Base-by-base conservation (phyloP, 306 rosid species). In the Rubus idaeus region DNA sequence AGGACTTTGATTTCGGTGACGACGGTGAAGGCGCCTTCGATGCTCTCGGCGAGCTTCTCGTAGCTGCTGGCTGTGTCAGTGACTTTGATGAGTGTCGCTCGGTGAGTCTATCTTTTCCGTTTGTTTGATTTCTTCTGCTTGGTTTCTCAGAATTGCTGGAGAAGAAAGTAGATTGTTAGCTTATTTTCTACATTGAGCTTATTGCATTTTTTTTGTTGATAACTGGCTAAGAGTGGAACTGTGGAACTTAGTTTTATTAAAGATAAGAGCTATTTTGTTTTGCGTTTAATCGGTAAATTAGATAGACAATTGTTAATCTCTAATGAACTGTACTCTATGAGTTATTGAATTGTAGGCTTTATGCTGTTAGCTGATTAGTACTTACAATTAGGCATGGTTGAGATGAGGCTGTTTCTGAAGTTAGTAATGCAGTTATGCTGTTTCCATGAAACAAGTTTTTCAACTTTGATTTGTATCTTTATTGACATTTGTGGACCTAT, bases 1-100 rank as follows among this genome's bases (percentile, higher is more conserved):
- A 95, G 13, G 99, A 95, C 79, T 95, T 95, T 81, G 98, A 95
- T 51, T 92, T 95, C 46, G 99, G 99, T 7, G 84, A 79, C 77
- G 94, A 95, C 56, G 99, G 98, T 10, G 91, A 95, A 77, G 98
- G 97, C 55, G 90, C 91, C 56, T 90, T 89, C 75, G 98, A 95
- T 10, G 95, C 97, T 70, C 78, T 95, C 45, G 96, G 97, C 1
- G 97, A 95, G 77, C 92, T 95, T 12, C 92, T 95, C 18, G 97
- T 95, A 56, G 93, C 85, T n/a, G 97, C 99, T 10, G 94, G 79
- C 37, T 92, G 97, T 75, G 97, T 95, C 71, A 62, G 66, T 35
- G 98, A 95, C 82, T 80, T 82, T 73, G 69, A 89, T 39, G 91
- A 95, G 76, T 92, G 98, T 68, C 99, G 97, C 87, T 68, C 84